Evolutionary conservation across 257 asterid species (phyloP).

Genomic region (Petrea volubilis): DNA sequence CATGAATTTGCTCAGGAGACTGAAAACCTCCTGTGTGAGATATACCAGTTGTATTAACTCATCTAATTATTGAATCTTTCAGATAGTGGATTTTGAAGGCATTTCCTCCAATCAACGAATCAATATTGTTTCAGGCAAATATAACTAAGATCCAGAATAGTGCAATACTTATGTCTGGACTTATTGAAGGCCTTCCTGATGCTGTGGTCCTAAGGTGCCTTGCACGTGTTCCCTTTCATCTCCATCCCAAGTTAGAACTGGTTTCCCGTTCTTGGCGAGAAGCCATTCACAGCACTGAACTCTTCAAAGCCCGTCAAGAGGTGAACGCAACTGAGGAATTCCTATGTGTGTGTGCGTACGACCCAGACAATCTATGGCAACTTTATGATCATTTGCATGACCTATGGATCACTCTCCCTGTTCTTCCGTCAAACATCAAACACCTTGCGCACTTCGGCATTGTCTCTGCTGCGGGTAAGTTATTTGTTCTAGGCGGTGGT

Average conservation of each 20-base stretch:
- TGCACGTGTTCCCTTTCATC: slow-evolving; percentile 90
- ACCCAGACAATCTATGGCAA: slow-evolving; percentile 97
- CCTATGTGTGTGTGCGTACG: slow-evolving; percentile 82
- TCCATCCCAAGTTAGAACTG: slow-evolving; percentile 70
- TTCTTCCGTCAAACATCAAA: slow-evolving; percentile 77
- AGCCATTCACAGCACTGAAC: slow-evolving; percentile 70
- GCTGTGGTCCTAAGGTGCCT: slow-evolving; percentile 93
- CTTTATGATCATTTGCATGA: slow-evolving; percentile 78
- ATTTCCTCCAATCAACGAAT: slow-evolving; percentile 22
- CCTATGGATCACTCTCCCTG: slow-evolving; percentile 93
- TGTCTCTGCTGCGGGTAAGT: slow-evolving; percentile 84
- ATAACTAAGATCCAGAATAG: slow-evolving; percentile 26
- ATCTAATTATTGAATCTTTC: slow-evolving; percentile 20
- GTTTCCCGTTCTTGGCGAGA: slow-evolving; percentile 93
- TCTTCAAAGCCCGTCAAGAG: slow-evolving; percentile 85
- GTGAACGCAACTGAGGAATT: slow-evolving; percentile 78
- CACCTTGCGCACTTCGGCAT: slow-evolving; percentile 94
- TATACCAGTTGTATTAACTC: slow-evolving; percentile 4
- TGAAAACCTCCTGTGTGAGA: neutral
- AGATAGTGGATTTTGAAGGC: slow-evolving; percentile 26
- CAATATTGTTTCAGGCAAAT: slow-evolving; percentile 11
- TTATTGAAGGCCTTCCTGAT: slow-evolving; percentile 98
- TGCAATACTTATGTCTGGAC: slow-evolving; percentile 68
- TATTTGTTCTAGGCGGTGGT: slow-evolving; percentile 92
- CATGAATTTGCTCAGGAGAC: neutral